phyloP scores from a whole-genome alignment of 129 eudicot genomes.

The Dittrichia graveolens region DNA sequence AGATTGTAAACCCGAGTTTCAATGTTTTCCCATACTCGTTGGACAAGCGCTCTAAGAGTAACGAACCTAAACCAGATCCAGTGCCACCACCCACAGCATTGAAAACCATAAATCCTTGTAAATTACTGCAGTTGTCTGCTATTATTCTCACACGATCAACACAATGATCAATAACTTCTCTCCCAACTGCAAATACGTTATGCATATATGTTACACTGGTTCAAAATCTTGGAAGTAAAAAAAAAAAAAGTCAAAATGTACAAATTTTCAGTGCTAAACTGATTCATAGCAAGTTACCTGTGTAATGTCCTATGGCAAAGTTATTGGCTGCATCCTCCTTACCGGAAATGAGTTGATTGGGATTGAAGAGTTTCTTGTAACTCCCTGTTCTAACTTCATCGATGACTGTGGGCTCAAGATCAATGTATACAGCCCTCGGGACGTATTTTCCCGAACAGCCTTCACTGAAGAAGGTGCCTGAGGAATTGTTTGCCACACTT shows the following conservation, averaged over 20 bases:
- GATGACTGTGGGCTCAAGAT: conserved; percentile 64
- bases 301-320: conserved; percentile 72
- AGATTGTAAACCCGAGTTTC: conserved; percentile 64
- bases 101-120: conserved; percentile 76
- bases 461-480: conserved; percentile 65
- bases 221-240: no score
- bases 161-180: conserved; percentile 55
- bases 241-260: no score
- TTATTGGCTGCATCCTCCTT: conserved; percentile 80
- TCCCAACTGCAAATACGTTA: conserved; percentile 74
- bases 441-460: conserved; percentile 54
- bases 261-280: no score
- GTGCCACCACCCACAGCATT: conserved; percentile 75
- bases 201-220: neutral
- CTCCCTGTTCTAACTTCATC: conserved; percentile 58
- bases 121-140: conserved; percentile 71
- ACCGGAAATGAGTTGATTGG: conserved; percentile 59
- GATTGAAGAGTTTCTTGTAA: conserved; percentile 59
- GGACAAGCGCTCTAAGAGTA: conserved; percentile 58
- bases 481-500: conserved; percentile 44
- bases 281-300: conserved; percentile 28
- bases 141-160: conserved; percentile 75
- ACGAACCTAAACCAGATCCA: conserved; percentile 59
- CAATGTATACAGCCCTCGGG: conserved; percentile 60
- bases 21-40: conserved; percentile 60